Evolutionary conservation across 164 flowering plant genomes (phyloP).

Genomic region (Protea cynaroides): DNA sequence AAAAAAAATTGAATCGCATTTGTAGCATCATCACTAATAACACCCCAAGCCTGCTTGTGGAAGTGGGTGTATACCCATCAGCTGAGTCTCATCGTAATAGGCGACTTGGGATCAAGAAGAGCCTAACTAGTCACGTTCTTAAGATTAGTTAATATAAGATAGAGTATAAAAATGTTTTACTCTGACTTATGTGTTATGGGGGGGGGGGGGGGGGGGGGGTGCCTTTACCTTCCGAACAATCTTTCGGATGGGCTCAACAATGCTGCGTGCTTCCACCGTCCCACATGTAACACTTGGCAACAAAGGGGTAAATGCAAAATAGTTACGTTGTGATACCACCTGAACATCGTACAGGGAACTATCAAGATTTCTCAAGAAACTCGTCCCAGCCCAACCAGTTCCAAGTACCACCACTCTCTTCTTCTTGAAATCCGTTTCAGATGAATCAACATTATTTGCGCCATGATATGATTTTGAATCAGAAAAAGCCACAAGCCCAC

Average conservation of each 20-base stretch:
- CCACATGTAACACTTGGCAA: conserved; percentile 90
- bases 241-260: conserved; percentile 81
- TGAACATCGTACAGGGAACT: conserved; percentile 65
- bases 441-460: conserved; percentile 10
- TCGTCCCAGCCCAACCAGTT: conserved; percentile 92
- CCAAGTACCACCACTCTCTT: conserved; percentile 87
- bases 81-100: too few species aligned
- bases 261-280: conserved; percentile 84
- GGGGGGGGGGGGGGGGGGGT: too few species aligned
- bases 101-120: too few species aligned
- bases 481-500: conserved; percentile 65
- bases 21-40: too few species aligned
- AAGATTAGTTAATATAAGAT: too few species aligned
- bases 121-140: too few species aligned
- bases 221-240: conserved; percentile 57
- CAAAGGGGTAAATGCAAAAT: conserved; percentile 89
- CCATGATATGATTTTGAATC: conserved; percentile 29
- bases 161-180: too few species aligned
- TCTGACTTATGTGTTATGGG: too few species aligned
- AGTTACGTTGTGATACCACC: conserved; percentile 80
- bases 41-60: too few species aligned
- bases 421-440: conserved; percentile 34
- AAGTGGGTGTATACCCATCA: too few species aligned
- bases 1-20: too few species aligned
- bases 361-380: conserved; percentile 75